Evolutionary conservation across 2,329 filamentous ascomycete species (phyloP), one percentile per base, ranked within the genome.

Genomic region (Zymoseptoria brevis): DNA sequence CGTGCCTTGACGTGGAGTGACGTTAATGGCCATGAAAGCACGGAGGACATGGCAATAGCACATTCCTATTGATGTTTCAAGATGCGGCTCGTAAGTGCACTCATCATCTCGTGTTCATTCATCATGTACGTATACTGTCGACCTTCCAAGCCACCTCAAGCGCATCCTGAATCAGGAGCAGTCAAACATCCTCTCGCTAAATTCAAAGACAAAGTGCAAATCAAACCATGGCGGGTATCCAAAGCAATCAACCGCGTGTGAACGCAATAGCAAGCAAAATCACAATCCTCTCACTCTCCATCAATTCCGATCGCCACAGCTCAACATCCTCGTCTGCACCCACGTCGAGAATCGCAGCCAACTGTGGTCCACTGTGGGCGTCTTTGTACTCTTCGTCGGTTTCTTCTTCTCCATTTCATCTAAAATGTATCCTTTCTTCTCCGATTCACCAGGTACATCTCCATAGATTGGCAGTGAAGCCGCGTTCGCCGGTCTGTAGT

Each of bases 261-360:
- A 41, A 41, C 35, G 35, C 35, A 41, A 16, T 13, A 16, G 35
- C 35, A 41, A 41, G 24, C 24, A 29, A 16, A 45, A 45, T 45
- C 35, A 45, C 35, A 13, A n/a, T n/a, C 35, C 35, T 45, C 35
- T 6, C 41, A 56, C 13, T 11, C 21, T 49, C 45, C 56, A 24
- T 56, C 56, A 45, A 41, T 48, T 58, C 51, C 57, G 59, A 9
- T 57, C 58, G 2, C 75, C 73, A 59, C 82, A 75, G 63, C 81
- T 79, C 63, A 83, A 76, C 58, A 83, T 69, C 59, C 81, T 74
- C 30, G 81, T 83, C 66, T 78, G 77, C 61, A 82, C 73, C 81
- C 81, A 84, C 1, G 81, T 81, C 57, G 82, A 72, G 66, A 83
- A 83, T 22, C 78, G 73, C 59, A 81, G 74, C 81, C 81, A 83